Percentiles rank a stretch among this genome's conserved stretches.
Evolutionary conservation across 2,329 filamentous ascomycete species (phyloP).

Genomic region (Diaporthe capsici): DNA sequence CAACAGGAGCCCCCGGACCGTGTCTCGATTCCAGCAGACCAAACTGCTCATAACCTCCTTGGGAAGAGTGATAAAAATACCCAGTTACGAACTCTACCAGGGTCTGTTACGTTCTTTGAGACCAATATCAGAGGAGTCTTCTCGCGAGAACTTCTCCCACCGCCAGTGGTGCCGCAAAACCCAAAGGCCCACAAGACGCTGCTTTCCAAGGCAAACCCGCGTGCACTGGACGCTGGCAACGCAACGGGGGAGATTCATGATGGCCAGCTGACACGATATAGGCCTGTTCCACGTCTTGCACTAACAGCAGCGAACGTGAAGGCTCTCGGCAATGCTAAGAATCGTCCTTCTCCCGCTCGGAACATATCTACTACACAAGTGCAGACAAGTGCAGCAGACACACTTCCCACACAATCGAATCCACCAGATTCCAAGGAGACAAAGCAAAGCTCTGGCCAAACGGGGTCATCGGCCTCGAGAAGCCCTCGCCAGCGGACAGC

Average conservation of each 20-base stretch:
- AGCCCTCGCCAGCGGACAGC: slow-evolving; percentile 30
- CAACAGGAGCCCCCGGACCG: neutral
- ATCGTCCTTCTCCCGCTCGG: neutral
- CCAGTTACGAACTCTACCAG: neutral
- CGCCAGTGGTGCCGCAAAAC: neutral
- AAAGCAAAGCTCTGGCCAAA: neutral
- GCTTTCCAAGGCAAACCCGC: neutral
- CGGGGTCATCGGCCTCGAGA: neutral
- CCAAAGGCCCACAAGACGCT: neutral
- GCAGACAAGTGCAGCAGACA: neutral
- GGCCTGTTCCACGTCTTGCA: neutral
- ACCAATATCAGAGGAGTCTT: neutral
- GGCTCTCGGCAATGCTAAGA: neutral
- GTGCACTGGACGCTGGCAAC: neutral
- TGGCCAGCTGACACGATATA: neutral
- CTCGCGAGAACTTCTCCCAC: neutral
- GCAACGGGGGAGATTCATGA: neutral
- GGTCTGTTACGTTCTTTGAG: neutral
- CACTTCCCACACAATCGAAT: neutral
- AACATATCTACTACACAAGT: neutral
- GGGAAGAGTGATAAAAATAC: neutral
- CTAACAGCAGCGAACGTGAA: neutral
- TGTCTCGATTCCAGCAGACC: neutral
- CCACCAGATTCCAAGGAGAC: neutral
- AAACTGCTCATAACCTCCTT: neutral